phyloP scores from a whole-genome alignment of 139 green algal species.

The Ettlia oleoabundans region DNA sequence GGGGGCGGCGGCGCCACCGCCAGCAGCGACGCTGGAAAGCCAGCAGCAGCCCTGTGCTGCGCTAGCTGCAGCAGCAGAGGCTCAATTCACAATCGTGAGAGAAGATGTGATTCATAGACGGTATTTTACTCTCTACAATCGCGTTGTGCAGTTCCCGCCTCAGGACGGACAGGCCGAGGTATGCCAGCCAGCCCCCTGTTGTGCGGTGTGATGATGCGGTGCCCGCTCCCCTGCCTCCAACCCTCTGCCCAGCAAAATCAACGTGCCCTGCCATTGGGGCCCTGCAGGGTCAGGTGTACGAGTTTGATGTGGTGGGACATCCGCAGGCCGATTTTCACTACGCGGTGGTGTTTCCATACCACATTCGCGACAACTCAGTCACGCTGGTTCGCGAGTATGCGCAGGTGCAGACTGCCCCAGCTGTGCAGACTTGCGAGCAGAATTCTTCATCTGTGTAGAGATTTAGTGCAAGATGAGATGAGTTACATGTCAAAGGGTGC shows the following conservation, averaged over 20 bases:
- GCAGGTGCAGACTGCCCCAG: background rate
- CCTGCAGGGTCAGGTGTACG: conserved; percentile 46
- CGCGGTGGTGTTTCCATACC: conserved; percentile 74
- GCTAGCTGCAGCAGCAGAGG: background rate
- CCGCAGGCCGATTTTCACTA: conserved; percentile 75
- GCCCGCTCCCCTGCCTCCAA: no score
- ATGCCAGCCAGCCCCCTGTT: no score
- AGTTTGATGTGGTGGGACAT: conserved; percentile 86
- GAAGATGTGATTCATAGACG: conserved; percentile 54
- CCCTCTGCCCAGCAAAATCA: background rate
- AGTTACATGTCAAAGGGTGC: no score
- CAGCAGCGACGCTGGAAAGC: no score
- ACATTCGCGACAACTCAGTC: conserved; percentile 56
- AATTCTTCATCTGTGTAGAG: no score
- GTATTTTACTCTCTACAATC: conserved; percentile 73
- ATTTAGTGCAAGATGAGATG: no score
- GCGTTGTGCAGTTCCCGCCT: conserved; percentile 55
- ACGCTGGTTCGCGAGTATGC: conserved; percentile 79
- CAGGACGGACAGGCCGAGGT: conserved; percentile 1
- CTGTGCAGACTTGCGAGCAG: no score
- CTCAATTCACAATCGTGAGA: conserved; percentile 43
- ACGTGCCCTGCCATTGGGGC: background rate
- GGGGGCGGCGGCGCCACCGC: no score
- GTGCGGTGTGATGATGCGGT: no score
- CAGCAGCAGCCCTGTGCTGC: no score